Base-by-base conservation (phyloP, 305 asterid species). In the Fraxinus sp. region DNA sequence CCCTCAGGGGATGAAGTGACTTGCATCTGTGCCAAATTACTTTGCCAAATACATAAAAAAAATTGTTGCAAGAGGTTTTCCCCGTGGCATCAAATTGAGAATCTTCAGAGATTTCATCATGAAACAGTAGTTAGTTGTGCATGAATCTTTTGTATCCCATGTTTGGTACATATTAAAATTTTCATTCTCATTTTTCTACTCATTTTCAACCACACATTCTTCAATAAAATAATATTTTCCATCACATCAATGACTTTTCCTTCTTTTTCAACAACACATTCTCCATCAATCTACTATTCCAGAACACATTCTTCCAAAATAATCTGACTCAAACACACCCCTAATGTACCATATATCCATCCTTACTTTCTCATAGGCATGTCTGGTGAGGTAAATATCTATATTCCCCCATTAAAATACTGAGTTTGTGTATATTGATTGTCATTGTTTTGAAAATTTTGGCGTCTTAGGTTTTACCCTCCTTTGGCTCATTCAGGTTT, bases 401-500 rank as follows among this genome's bases (percentile, higher is more conserved):
- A 18, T 18, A 55, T 55, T 20, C 32, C 70, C 3, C 28, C 11
- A 22, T 18, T 59, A 59, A 59, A 59, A 6, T 59, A 14, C 28
- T 59, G 11, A 20, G 26, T 59, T 59, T 59, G 70, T 20, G 70
- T 7, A 59, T 18, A 20, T 59, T 30, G 26, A 8, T 18, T 59
- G 70, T 7, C 32, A 18, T 59, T 20, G 32, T 59, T 18, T 59
- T 59, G 30, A n/a, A n/a, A 22, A 59, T 1, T 20, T 59, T 59
- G 70, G 11, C 5, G 20, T 59, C 28, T 20, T 73, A 39, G 41
- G 78, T 39, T 77, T 59, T 66, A 77, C 76, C 52, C 82, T 78
- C 81, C 83, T 79, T 68, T 20, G 20, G 4, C 76, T 22, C 30
- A 22, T 64, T 81, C 39, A 22, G 26, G 74, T 52, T 81, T 41